These are phyloP conservation scores for Uronychia setigera DNA, from an alignment of 73 alveolate species.

Conservation along the genomic window DNA sequence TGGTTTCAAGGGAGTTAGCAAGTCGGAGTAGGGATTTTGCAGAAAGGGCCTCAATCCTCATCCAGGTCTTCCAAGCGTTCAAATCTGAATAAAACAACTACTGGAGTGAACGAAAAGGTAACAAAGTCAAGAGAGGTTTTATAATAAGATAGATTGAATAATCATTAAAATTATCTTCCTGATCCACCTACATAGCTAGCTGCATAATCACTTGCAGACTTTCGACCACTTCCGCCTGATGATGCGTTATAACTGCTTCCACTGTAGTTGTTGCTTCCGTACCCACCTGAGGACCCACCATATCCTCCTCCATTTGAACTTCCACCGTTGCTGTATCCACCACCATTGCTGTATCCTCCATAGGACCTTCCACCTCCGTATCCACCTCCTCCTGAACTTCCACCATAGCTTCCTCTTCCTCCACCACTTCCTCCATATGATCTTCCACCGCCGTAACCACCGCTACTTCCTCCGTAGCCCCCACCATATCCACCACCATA, in stretches of 20 bases:
- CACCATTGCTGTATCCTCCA: conserved; percentile 20
- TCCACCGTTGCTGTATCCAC: neutral
- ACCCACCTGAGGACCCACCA: neutral
- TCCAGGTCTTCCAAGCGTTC: neutral
- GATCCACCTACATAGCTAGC: too few relatives aligned
- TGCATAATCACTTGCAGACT: too few relatives aligned
- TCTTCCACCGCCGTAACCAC: conserved; percentile 13
- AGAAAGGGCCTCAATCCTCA: neutral
- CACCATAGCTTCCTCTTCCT: neutral
- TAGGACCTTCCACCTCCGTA: neutral
- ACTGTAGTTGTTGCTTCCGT: neutral
- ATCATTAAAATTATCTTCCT: neutral
- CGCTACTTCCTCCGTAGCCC: conserved; percentile 20
- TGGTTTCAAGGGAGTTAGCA: neutral
- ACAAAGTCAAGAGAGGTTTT: neutral
- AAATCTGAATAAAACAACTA: neutral
- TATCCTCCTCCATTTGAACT: conserved; percentile 32
- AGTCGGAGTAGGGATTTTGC: too few relatives aligned
- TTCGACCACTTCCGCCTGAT: too few relatives aligned
- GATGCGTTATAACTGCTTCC: neutral
- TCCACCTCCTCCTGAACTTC: neutral
- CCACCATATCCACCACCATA: conserved; percentile 30
- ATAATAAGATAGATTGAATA: neutral
- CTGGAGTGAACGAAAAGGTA: neutral
- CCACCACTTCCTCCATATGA: conserved; percentile 9